Evolutionary conservation across 78 protist species (phyloP), one percentile per base, ranked within the genome.

Genomic region (Dictyostelium citrinum): DNA sequence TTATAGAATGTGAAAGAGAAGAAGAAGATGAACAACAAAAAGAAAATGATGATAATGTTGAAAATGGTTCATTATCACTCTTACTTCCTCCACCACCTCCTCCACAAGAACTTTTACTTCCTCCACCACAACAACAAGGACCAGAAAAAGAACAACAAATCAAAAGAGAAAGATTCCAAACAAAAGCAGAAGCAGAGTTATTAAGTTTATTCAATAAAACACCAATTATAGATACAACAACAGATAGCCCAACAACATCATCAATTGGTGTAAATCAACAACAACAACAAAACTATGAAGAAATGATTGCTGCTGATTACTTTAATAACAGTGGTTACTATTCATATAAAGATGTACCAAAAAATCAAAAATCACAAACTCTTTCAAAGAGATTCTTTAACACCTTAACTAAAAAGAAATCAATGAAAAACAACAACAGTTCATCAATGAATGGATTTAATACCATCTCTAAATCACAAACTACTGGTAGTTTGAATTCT

Each of bases 81-180:
- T n/a, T 5, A 10, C 17, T 49, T n/a, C 22, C 11, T 16, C 60
- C 60, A 16, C 60, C 60, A 49, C 60, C 60, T 16, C 60, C 60
- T 16, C 55, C 0, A 45, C 43, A 39, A 39, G 43, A 39, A 10
- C 17, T 49, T 16, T 10, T 16, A 10, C 17, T 49, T n/a, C 22
- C 60, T 8, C 60, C 60, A 49, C 60, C 17, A 16, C 60, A 1
- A 49, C 60, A 12, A 49, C n/a, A 29, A 29, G 75, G 31, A 29
- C 27, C 5, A n/a, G 10, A 22, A 60, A 33, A n/a, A n/a, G 24
- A 22, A n/a, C 17, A 60, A 9, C 9, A n/a, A 24, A 11, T 45
- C 46, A 77, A 31, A 77, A 61, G 77, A 61, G 86, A 55, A n/a
- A 81, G 86, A 81, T 39, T 29, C 68, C 86, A 51, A 81, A 81